Conservation (phyloP, 2,329 filamentous ascomycete genomes). For the Claviceps sp. region DNA sequence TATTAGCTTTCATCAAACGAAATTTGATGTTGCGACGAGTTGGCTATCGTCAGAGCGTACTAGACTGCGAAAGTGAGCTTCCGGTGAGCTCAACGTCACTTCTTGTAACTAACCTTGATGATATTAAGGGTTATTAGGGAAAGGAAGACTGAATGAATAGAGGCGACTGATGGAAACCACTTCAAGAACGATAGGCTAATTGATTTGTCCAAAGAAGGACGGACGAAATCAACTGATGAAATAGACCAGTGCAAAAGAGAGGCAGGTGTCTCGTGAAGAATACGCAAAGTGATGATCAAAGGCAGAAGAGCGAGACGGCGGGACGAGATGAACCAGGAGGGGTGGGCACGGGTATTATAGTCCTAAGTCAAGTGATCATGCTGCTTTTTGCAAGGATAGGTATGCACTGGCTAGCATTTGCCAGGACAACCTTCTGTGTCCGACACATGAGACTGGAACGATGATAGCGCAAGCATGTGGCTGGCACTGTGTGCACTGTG, state of each 20-base stretch:
- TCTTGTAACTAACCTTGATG: constrained; percentile 2
- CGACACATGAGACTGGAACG: background rate
- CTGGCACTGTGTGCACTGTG: constrained; percentile 1
- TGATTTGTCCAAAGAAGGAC: constrained; percentile 14
- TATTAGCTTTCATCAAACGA: background rate
- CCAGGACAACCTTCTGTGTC: background rate
- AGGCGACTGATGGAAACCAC: background rate
- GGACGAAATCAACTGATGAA: constrained; percentile 20
- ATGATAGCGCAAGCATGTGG: background rate
- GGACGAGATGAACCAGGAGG: background rate
- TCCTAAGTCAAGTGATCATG: background rate
- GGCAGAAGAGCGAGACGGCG: background rate
- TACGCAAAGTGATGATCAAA: background rate
- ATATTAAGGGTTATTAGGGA: background rate
- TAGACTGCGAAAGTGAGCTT: background rate
- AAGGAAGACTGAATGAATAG: background rate
- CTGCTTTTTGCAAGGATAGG: background rate
- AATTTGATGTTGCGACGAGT: too few species aligned
- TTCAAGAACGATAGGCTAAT: constrained; percentile 3
- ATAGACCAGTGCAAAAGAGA: constrained; percentile 2
- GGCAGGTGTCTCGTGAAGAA: constrained; percentile 5
- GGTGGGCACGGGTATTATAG: constrained; percentile 8
- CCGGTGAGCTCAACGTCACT: background rate
- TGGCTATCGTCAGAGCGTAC: background rate
- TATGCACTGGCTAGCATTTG: background rate